Evolutionary conservation across 257 asterid genomes (phyloP).

Genomic region (Penstemon eatonii): DNA sequence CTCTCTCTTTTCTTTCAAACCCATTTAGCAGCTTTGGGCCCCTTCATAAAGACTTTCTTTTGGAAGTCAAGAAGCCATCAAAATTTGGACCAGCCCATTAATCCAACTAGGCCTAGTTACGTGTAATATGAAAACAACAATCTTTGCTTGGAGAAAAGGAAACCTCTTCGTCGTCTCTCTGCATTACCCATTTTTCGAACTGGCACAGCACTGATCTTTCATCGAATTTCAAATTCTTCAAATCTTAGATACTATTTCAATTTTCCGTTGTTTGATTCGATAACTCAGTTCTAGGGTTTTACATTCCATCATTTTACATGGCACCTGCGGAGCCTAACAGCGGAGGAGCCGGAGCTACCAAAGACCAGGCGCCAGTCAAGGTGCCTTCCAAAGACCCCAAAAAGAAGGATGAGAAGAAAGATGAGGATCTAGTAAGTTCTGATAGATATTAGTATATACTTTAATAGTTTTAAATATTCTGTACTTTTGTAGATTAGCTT

Average conservation of each 20-base stretch:
- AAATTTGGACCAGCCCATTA: not conserved
- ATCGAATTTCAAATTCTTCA: not conserved
- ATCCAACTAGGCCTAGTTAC: not conserved
- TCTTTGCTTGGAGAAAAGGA: not conserved
- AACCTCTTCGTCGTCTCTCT: not conserved
- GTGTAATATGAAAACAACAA: not conserved
- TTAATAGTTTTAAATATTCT: not conserved
- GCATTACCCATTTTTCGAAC: not conserved
- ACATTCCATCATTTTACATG: conserved; percentile 31
- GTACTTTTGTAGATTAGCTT: no score
- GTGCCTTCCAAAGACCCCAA: conserved; percentile 72
- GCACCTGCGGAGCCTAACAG: conserved; percentile 55
- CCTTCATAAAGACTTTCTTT: no score
- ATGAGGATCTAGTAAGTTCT: conserved; percentile 89
- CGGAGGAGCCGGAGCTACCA: conserved; percentile 50
- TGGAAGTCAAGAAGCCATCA: no score
- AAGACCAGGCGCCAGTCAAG: conserved; percentile 56
- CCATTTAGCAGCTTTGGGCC: no score
- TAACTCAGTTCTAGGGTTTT: conserved; percentile 33
- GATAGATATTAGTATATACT: not conserved
- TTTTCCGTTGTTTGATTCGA: not conserved
- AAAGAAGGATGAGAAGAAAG: conserved; percentile 93
- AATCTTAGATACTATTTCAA: not conserved
- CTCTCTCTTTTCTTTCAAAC: no score
- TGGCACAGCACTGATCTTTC: not conserved